Evolutionary conservation across 768 basidiomycete species (phyloP).

Genomic region (Lentinus tigrinus): DNA sequence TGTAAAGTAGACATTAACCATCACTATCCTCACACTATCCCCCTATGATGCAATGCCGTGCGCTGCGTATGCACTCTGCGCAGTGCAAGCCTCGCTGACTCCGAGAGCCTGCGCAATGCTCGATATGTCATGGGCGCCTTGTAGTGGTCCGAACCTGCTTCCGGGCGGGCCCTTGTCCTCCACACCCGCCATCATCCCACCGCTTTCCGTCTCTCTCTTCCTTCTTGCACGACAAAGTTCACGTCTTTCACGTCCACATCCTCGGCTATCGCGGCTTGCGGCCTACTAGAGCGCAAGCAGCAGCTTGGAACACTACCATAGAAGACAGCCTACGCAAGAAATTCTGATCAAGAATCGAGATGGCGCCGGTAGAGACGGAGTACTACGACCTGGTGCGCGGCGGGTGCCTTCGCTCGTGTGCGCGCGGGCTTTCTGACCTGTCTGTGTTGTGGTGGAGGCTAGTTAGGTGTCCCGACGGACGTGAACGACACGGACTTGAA

Average conservation of each 20-base stretch:
- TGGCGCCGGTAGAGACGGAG: slow-evolving; percentile 89
- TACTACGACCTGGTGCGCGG: slow-evolving; percentile 80
- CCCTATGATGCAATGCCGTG: background rate
- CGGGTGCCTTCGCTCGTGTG: background rate
- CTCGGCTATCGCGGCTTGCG: background rate
- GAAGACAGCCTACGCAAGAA: background rate
- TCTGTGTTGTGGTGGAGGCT: background rate
- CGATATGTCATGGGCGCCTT: slow-evolving; percentile 14
- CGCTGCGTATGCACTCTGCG: background rate
- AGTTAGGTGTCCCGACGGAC: slow-evolving; percentile 74
- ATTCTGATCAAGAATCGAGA: slow-evolving; percentile 26
- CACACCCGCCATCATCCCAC: background rate
- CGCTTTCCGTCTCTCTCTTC: slow-evolving; percentile 6
- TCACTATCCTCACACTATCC: background rate
- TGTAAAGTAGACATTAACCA: background rate
- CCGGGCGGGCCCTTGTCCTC: slow-evolving; percentile 1
- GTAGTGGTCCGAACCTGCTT: background rate
- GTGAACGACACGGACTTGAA: slow-evolving; percentile 81
- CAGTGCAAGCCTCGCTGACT: too few species aligned
- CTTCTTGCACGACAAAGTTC: slow-evolving; percentile 1
- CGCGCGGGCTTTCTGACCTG: background rate
- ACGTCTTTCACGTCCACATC: background rate
- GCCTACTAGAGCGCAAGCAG: background rate
- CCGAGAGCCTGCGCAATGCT: background rate
- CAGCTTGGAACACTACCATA: background rate